Evolutionary conservation across 1,284 basidiomycete species (phyloP), one percentile per base, ranked within the genome.

Genomic region (Ceratobasidium papillatum): DNA sequence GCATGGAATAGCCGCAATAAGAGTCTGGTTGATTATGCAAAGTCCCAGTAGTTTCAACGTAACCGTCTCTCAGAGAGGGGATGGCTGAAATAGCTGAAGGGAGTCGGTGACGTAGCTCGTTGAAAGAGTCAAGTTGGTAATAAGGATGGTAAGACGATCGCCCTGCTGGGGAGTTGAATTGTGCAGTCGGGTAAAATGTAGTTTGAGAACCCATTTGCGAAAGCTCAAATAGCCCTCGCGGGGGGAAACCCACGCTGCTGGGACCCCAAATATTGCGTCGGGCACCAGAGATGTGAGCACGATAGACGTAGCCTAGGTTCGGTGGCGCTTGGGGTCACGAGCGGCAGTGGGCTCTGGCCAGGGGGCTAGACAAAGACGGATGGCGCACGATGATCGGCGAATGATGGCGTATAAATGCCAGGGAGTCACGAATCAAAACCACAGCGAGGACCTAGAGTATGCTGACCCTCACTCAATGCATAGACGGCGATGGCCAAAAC

Each of bases 91-190:
- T 68, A 25, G 49, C 65, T 12, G 59, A 12, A 19, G 71, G 58
- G 25, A 73, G 71, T 14, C 38, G 49, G 47, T 73, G 68, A 72
- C 68, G 68, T 61, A 72, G 68, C 11, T 59, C 43, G 43, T 73
- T 51, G 71, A 73, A 73, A 62, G 71, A 41, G 59, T 27, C 27
- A 22, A 49, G 45, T n/a, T 47, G 34, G 58, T 22, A 34, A 62
- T 62, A 73, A 51, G 71, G 71, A 63, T 73, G 59, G 36, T 36
- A 62, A 27, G 30, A 49, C 34, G 71, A 52, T 47, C 32, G 59
- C 41, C 66, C 52, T 36, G 45, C 11, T 22, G 1, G n/a, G 36
- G n/a, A 11, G 32, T 73, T 59, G 27, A 61, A 4, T 22, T 49
- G 59, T 43, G 45, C 17, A 19, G 59, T 27, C 34, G 71, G 71